Base-by-base conservation (phyloP, 371 early-diverging fungal genomes). In the Mucor saturninus region DNA sequence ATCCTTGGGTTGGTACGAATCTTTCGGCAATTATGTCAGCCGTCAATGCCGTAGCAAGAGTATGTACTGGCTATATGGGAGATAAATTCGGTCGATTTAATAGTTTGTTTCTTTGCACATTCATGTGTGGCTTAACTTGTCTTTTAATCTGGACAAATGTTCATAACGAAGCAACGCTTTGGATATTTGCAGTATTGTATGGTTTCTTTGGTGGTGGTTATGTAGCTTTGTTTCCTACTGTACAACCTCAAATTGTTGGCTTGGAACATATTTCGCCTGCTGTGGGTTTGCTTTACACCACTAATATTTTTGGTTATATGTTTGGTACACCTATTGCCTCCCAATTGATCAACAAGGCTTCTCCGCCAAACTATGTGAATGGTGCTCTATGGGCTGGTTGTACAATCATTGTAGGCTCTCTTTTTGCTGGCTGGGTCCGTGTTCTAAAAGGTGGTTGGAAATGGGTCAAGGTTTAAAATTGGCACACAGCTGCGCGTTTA, bases 251-350 rank as follows among this genome's bases (percentile, higher is more conserved):
- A 48, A 74, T 83, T 29, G 84, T 84, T 3, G 83, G 85, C 5
- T 46, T 80, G 10, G 75, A 72, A 9, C 65, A 80, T 59, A 63
- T 86, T 50, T 77, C 81, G 8, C 76, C 86, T 9, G 82, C 79
- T 28, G 65, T 82, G 40, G 86, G 86, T 8, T 57, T 86, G 37
- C 64, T 86, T n/a, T 86, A 81, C 40, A 58, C 76, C 29, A 78
- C 75, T 39, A 81, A 79, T 55, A 67, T 75, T 37, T 76, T 80
- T 50, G 87, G 87, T 3, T 81, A 84, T 57, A 35, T 85, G 58
- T 74, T 83, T 62, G 86, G 86, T 26, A 64, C 82, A 0, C 86
- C 87, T 6, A 83, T 85, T 48, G 83, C 83, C 13, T 79, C 85
- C 15, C 43, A 59, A 9, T 38, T 70, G 4, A 77, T 68, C 45